Evolutionary conservation across 2,329 filamentous ascomycete species (phyloP).

Genomic region (Botrytis galanthina): DNA sequence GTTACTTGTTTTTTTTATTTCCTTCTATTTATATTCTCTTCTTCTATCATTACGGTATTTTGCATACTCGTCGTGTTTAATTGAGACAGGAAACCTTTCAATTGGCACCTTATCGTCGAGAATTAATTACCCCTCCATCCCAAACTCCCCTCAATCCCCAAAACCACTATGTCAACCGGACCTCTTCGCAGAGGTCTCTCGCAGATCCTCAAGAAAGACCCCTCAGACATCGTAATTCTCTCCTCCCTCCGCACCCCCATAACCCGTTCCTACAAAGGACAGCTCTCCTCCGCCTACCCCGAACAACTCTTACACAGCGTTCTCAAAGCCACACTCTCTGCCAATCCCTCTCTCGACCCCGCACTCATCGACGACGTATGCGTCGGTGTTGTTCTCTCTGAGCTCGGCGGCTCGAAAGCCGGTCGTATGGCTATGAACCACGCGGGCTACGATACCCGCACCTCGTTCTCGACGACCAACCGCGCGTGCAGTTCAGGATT

Average conservation of each 20-base stretch:
- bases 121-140: constrained; percentile 9
- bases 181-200: constrained; percentile 63
- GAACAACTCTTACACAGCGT: constrained; percentile 78
- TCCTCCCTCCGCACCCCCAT: constrained; percentile 88
- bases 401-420: constrained; percentile 87
- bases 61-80: neutral
- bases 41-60: neutral
- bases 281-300: constrained; percentile 83
- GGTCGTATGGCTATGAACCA: constrained; percentile 89
- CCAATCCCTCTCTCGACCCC: constrained; percentile 70
- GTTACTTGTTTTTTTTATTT: neutral
- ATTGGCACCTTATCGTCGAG: neutral
- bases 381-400: constrained; percentile 85
- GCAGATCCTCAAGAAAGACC: constrained; percentile 73
- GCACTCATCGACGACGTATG: constrained; percentile 73
- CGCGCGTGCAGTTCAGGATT: constrained; percentile 79
- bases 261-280: constrained; percentile 78
- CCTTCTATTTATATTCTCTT: neutral
- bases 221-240: constrained; percentile 82
- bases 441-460: constrained; percentile 69
- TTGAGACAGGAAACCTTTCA: neutral
- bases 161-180: constrained; percentile 26
- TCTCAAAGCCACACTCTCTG: constrained; percentile 65
- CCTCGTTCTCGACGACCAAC: constrained; percentile 83
- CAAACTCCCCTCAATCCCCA: neutral